Conservation (phyloP, 164 flowering plant species). For the Macadamia tetraphylla region DNA sequence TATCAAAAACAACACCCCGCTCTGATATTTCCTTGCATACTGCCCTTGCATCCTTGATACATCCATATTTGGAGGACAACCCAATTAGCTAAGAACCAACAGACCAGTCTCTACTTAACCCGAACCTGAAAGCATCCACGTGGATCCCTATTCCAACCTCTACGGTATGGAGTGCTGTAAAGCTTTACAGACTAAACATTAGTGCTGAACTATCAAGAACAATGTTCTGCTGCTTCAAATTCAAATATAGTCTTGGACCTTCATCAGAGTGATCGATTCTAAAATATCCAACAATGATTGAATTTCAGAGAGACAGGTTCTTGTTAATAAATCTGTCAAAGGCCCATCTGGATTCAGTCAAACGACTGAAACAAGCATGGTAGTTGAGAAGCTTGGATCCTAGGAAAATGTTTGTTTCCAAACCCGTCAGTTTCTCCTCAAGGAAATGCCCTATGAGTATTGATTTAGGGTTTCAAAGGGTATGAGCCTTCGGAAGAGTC, state of each 20-base stretch:
- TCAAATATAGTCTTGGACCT: constrained; percentile 31
- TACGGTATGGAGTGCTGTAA: constrained; percentile 22
- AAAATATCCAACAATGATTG: constrained; percentile 37
- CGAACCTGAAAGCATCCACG: constrained; percentile 41
- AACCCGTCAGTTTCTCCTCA: constrained; percentile 15
- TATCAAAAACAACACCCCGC: constrained; percentile 44
- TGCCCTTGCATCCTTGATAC: constrained; percentile 24
- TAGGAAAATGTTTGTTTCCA: constrained; percentile 24
- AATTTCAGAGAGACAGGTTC: constrained; percentile 37
- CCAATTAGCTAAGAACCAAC: constrained; percentile 45
- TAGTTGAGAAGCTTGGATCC: constrained; percentile 37
- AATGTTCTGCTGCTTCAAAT: constrained; percentile 26
- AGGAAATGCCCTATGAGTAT: too few relatives aligned
- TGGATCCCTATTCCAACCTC: constrained; percentile 46
- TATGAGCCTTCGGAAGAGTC: too few relatives aligned
- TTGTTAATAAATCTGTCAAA: constrained; percentile 24
- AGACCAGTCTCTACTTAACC: constrained; percentile 29
- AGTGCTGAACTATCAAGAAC: constrained; percentile 32
- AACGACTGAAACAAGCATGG: constrained; percentile 29
- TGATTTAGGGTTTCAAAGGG: too few relatives aligned
- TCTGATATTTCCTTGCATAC: constrained; percentile 47
- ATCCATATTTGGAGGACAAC: constrained; percentile 30
- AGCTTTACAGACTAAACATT: constrained; percentile 41
- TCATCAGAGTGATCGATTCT: constrained; percentile 31
- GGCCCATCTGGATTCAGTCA: constrained; percentile 36